Percentiles rank a stretch among this genome's conserved stretches.
Evolutionary conservation across 2,329 filamentous ascomycete species (phyloP).

Genomic region (Beauveria rudraprayagi): DNA sequence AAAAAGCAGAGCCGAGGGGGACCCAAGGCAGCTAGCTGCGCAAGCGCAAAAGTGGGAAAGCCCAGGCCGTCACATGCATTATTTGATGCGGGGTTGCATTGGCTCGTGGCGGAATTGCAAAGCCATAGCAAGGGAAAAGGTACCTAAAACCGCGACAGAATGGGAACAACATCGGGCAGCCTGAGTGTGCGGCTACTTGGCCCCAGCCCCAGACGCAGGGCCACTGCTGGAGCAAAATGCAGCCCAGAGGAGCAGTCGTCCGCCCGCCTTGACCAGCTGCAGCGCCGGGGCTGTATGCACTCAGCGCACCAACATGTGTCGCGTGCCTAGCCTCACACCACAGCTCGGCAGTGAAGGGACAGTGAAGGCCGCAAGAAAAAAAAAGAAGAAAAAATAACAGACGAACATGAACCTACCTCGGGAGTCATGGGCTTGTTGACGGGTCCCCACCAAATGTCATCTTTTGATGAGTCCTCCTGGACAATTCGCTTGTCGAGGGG

Average conservation of each 20-base stretch:
- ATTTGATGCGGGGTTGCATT: slow-evolving; percentile 10
- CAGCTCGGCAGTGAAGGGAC: neutral
- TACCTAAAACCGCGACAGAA: neutral
- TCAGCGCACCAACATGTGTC: neutral
- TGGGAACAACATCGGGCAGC: neutral
- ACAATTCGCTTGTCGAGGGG: slow-evolving; percentile 97
- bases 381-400: slow-evolving; percentile 10
- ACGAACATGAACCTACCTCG: slow-evolving; percentile 56
- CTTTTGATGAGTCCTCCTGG: slow-evolving; percentile 79
- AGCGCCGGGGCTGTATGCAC: slow-evolving; percentile 1
- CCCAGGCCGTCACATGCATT: slow-evolving; percentile 7
- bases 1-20: neutral
- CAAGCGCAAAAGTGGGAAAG: neutral
- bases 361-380: neutral
- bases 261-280: neutral
- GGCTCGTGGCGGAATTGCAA: neutral
- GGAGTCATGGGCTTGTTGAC: slow-evolving; percentile 98
- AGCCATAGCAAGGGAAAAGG: neutral
- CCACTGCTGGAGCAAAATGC: neutral
- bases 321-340: neutral
- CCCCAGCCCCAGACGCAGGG: neutral
- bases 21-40: neutral
- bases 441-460: slow-evolving; percentile 97
- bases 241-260: neutral
- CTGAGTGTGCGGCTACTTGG: neutral